Base-by-base conservation (phyloP, 108 stramenopile genomes). In the Epipyxis sp. region DNA sequence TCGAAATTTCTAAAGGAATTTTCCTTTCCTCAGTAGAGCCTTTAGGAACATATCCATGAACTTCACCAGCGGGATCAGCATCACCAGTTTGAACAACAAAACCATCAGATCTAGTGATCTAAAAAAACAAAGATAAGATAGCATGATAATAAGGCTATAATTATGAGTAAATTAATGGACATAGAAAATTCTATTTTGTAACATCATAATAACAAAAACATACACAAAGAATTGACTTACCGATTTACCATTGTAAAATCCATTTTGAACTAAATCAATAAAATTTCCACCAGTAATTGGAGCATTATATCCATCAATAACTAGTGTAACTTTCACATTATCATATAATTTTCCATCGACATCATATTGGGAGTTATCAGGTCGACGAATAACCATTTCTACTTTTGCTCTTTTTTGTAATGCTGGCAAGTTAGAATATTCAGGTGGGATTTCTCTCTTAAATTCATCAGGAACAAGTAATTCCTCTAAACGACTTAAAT, bases 11-110 rank as follows among this genome's bases (percentile, higher is more conserved):
- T 39, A 93, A 86, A 35, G 96, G 96, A 45, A 97, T 92, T 58
- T 91, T 86, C 25, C 96, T 88, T 34, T 69, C 69, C 61, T 71
- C 68, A 50, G 29, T 69, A 10, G 80, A 68, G 77, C 90, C 85
- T 3, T 91, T 84, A 10, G 89, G 91, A 40, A 94, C 90, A 76
- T 92, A 94, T 39, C 94, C 96, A 40, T 94, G 89, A 30, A 93
- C 91, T 59, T 89, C 89, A 32, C 93, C 94, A 59, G 90, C 90
- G 10, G 84, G 82, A 25, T 84, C 82, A 29, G 96, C 95, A 77
- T 94, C 89, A 41, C 96, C 96, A 1, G 93, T 94, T 84, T 97
- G 96, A 0, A 97, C 96, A 30, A 97, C 96, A 86, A 97, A 97
- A 0, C 96, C 96, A 82, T 97, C 96, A 27, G 91, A 88, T 78